Base-by-base conservation (phyloP, 768 basidiomycete species). In the Sarcomyxa edulis region DNA sequence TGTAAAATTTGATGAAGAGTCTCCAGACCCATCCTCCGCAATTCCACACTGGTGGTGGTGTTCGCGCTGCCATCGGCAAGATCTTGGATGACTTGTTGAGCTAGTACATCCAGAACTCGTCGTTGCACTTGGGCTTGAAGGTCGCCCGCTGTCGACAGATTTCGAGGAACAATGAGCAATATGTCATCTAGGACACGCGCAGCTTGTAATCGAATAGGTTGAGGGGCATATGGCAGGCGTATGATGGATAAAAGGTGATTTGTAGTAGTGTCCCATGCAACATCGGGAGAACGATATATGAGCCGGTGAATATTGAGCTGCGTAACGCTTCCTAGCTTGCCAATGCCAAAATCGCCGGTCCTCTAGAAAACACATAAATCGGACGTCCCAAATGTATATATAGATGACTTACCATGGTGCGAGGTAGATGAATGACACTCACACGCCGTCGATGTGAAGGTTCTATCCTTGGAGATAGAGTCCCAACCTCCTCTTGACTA, bases 341-440 rank as follows among this genome's bases (percentile, higher is more conserved):
- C 76, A 40, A 97, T 82, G n/a, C 91, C 89, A 64, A 96, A 98
- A 46, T 99, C 95, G 0, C 88, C 89, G 0, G 85, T 74, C n/a
- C 86, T 75, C 87, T 92, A 41, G 19, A 19, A 40, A 38, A 35
- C 1, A 14, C 5, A 42, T 10, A 18, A 18, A 21, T 16, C 8
- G 16, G 22, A 43, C 27, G 8, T 15, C 20, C 27, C 7, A 11
- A 20, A 9, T 30, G 4, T 3, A 30, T 12, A 25, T 12, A 2
- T 6, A 7, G n/a, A 39, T 11, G 15, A 31, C 84, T 51, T 46
- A 89, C 87, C 64, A 87, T 61, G 2, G 84, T 84, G 34, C 80
- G 76, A 0, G 86, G 83, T 12, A 92, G 67, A 54, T 87, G 85
- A 19, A 98, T 90, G 1, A 94, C 95, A 48, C 94, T 96, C 7